Base-by-base conservation (phyloP, 2,329 filamentous ascomycete species). In the Verticillium nonalfalfae region DNA sequence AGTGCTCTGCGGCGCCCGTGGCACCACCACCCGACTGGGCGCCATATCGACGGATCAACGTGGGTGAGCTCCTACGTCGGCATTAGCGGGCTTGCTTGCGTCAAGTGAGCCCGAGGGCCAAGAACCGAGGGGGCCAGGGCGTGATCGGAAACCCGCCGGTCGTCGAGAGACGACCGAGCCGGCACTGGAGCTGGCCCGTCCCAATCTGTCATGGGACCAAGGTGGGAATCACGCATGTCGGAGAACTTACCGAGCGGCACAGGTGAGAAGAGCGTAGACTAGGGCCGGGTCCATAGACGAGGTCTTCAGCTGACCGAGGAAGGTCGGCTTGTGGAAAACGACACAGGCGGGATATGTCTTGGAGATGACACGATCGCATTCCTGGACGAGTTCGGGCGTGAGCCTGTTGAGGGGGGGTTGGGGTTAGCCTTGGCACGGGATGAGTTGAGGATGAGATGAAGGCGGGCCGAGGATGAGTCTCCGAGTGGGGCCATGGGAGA, bases 271-370 rank as follows among this genome's bases (percentile, higher is more conserved):
- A 14, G 83, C 84, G 64, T 85, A 84, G 60, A 85, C 78, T 65
- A 86, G 81, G 57, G 81, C 82, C 35, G 79, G 75, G 62, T 86
- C 84, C 38, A 86, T 77, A 2, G 78, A 77, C 26, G 76, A 79
- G 66, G 77, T 83, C 75, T 85, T 86, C 58, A 86, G 77, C 69
- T 85, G 84, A 72, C 85, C 82, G 38, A 86, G 71, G 71, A 86
- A 86, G 2, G 83, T 83, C 7, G 84, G 83, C 74, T 85, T 86
- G 75, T 86, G 84, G 70, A 86, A 86, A 68, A 83, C 84, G 52
- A 86, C 82, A 69, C 83, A 86, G 64, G 84, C 82, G 45, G 84
- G 84, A 67, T 86, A 79, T 14, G 83, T 85, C 76, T 85, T 86
- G 67, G 79, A 81, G 68, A 86, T 81, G 69, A 86, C 82, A 62